Conservation (phyloP, 2,329 filamentous ascomycete species). For the Chalaropsis ovoidea region DNA sequence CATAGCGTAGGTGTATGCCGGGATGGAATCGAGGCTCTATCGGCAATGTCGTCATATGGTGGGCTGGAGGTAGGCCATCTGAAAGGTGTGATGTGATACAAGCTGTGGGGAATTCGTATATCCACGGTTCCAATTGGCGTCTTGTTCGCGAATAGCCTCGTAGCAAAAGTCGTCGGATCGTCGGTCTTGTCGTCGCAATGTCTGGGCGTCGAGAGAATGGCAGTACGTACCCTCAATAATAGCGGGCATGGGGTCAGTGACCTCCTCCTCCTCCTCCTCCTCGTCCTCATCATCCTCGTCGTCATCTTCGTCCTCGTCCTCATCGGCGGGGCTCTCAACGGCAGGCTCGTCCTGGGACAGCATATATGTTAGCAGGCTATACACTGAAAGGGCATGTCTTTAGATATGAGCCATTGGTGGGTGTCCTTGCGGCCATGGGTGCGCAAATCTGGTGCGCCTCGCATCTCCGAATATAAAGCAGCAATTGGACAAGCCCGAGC, state of each 20-base stretch:
- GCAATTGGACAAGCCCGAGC: background rate
- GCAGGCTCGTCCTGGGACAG: conserved; percentile 28
- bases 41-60: background rate
- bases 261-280: conserved; percentile 70
- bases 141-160: background rate
- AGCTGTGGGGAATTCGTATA: background rate
- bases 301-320: conserved; percentile 44
- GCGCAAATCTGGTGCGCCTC: background rate
- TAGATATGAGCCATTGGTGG: background rate
- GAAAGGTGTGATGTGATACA: background rate
- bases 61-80: background rate
- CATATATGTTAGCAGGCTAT: conserved; percentile 31
- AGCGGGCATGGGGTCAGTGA: conserved; percentile 77
- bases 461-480: background rate
- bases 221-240: conserved; percentile 73
- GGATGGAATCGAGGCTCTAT: background rate
- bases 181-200: conserved; percentile 17
- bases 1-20: no score
- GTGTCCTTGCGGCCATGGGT: no score
- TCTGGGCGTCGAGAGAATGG: conserved; percentile 24
- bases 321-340: conserved; percentile 31
- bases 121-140: background rate
- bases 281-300: conserved; percentile 57
- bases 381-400: background rate
- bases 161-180: background rate